phyloP scores from a whole-genome alignment of 768 basidiomycete genomes.

The Nidularia pulvinata region DNA sequence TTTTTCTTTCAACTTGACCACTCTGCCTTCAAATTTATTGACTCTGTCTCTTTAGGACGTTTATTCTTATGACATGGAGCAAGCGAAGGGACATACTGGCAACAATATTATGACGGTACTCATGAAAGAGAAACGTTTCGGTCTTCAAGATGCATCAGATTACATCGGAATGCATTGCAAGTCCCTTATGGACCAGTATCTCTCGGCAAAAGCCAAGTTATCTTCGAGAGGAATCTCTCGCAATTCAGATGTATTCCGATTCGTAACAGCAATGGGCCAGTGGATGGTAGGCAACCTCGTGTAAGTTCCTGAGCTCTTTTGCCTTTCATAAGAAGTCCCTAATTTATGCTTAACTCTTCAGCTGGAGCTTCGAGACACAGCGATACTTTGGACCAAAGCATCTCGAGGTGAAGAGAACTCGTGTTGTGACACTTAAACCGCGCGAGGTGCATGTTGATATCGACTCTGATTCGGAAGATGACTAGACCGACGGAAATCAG shows the following conservation, averaged over 20 bases:
- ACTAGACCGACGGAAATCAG: too few relatives aligned
- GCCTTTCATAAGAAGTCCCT: neutral
- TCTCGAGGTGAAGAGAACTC: constrained; percentile 48
- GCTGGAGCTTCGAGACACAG: constrained; percentile 71
- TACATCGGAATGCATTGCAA: constrained; percentile 51
- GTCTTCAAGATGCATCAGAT: constrained; percentile 60
- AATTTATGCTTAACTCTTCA: constrained; percentile 8
- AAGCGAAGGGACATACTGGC: constrained; percentile 59
- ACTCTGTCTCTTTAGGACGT: constrained; percentile 44
- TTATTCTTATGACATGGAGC: constrained; percentile 76
- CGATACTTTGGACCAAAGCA: constrained; percentile 65
- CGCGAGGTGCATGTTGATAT: constrained; percentile 27
- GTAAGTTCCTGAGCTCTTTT: constrained; percentile 22
- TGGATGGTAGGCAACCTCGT: constrained; percentile 66
- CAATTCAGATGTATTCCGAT: constrained; percentile 49
- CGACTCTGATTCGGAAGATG: constrained; percentile 6
- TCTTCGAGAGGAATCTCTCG: constrained; percentile 46
- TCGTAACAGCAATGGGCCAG: constrained; percentile 53
- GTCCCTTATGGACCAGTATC: constrained; percentile 48
- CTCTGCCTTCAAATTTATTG: constrained; percentile 3
- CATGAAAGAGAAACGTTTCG: constrained; percentile 52
- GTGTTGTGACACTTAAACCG: constrained; percentile 42
- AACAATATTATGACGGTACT: constrained; percentile 73
- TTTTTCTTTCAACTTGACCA: constrained; percentile 13
- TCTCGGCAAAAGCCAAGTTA: constrained; percentile 40